Conservation (phyloP, 129 eudicot species). For the Arctium lappa region DNA sequence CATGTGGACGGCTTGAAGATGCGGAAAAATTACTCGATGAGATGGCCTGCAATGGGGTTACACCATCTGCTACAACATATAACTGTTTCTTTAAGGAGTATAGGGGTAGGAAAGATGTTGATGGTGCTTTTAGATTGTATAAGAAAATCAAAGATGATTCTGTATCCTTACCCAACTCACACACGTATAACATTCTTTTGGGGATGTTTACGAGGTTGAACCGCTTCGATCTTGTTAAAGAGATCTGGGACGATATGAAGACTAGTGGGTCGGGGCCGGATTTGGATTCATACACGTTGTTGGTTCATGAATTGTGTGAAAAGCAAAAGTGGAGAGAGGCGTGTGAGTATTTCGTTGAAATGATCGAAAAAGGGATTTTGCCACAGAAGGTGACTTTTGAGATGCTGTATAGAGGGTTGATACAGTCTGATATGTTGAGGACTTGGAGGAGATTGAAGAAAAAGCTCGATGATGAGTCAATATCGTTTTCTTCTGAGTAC, state of each 20-base stretch:
- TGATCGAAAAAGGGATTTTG: slow-evolving; percentile 89
- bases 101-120: slow-evolving; percentile 74
- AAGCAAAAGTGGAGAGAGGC: slow-evolving; percentile 74
- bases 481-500: slow-evolving; percentile 69
- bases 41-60: slow-evolving; percentile 64
- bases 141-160: slow-evolving; percentile 59
- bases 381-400: slow-evolving; percentile 95
- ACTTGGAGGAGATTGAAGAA: slow-evolving; percentile 94
- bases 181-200: slow-evolving; percentile 73
- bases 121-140: slow-evolving; percentile 67
- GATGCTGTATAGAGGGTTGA: slow-evolving; percentile 71
- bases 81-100: slow-evolving; percentile 91
- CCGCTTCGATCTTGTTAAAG: slow-evolving; percentile 51
- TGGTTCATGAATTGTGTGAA: slow-evolving; percentile 84
- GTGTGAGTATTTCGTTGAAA: slow-evolving; percentile 74
- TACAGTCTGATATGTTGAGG: slow-evolving; percentile 78
- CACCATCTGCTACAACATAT: slow-evolving; percentile 66
- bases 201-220: slow-evolving; percentile 63
- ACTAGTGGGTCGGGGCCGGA: slow-evolving; percentile 66
- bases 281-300: slow-evolving; percentile 79
- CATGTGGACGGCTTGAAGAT: slow-evolving; percentile 69
- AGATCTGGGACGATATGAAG: slow-evolving; percentile 85
- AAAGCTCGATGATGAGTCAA: slow-evolving; percentile 85
- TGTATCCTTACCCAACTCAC: slow-evolving; percentile 40
- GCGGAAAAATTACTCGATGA: slow-evolving; percentile 61